These are phyloP conservation scores for Ganoderma multipileum DNA, from an alignment of 1,284 basidiomycete genomes.

Conservation along the genomic window DNA sequence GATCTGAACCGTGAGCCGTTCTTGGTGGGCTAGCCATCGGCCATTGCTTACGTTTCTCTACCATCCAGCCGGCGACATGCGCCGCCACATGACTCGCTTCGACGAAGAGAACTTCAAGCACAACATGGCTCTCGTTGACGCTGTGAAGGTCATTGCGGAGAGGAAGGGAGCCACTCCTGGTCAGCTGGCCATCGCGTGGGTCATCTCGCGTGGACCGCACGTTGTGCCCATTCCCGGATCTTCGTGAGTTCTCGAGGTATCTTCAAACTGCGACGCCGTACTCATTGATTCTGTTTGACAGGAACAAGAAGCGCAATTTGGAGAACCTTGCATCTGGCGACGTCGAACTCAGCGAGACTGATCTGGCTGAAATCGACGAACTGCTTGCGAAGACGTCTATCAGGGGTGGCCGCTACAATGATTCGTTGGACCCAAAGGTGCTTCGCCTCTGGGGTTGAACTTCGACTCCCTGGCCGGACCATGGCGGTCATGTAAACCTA, in stretches of 20 bases:
- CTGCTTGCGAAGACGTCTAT: conserved; percentile 37
- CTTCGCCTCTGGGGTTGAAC: conserved; percentile 38
- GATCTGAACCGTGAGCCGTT: conserved; percentile 47
- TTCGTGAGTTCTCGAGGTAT: conserved; percentile 41
- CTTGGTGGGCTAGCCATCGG: not conserved
- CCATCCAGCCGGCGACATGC: conserved; percentile 42
- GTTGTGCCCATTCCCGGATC: conserved; percentile 64
- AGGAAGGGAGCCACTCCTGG: conserved; percentile 58
- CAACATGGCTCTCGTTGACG: conserved; percentile 59
- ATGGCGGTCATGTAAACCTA: not conserved
- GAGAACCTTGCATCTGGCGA: conserved; percentile 54
- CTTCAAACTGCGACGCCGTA: too few species aligned
- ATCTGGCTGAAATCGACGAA: conserved; percentile 46
- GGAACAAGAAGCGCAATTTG: conserved; percentile 46
- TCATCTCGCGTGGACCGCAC: conserved; percentile 52
- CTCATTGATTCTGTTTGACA: conserved; percentile 16
- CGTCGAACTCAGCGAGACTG: conserved; percentile 48
- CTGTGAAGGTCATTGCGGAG: conserved; percentile 51
- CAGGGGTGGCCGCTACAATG: conserved; percentile 42
- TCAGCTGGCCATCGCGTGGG: conserved; percentile 71
- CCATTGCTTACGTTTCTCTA: not conserved
- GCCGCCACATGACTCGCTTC: conserved; percentile 45
- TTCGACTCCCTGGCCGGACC: not conserved
- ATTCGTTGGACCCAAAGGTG: conserved; percentile 30
- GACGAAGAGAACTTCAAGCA: conserved; percentile 37